Evolutionary conservation across 352 stramenopile genomes (phyloP).

Genomic region (Phytophthora sojae): DNA sequence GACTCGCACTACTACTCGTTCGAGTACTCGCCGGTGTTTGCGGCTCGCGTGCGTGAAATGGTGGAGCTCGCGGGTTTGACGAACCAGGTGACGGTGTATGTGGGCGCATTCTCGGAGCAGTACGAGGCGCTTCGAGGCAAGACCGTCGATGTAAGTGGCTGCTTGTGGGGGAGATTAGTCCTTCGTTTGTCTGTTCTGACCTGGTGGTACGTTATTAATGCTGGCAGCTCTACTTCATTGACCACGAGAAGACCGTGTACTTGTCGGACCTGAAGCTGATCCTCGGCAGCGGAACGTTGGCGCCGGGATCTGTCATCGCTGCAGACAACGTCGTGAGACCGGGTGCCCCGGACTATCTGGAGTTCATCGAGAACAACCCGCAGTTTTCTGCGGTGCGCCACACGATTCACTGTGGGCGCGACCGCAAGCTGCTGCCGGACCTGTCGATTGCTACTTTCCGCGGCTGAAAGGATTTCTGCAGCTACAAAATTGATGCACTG

Average conservation of each 20-base stretch:
- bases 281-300: constrained; percentile 43
- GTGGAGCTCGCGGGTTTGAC: constrained; percentile 54
- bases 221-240: constrained; percentile 53
- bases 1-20: constrained; percentile 61
- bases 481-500: neutral
- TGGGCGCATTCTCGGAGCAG: constrained; percentile 50
- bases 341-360: constrained; percentile 53
- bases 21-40: constrained; percentile 55
- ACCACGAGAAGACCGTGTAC: constrained; percentile 61
- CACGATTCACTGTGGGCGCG: constrained; percentile 19
- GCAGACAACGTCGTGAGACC: constrained; percentile 60
- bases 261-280: constrained; percentile 58
- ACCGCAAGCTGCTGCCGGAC: constrained; percentile 25
- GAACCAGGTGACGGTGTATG: constrained; percentile 56
- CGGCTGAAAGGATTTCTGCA: neutral
- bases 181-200: neutral
- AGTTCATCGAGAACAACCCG: constrained; percentile 47
- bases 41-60: constrained; percentile 51
- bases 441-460: constrained; percentile 41
- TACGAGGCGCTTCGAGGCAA: constrained; percentile 45
- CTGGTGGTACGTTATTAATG: neutral
- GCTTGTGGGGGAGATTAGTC: neutral
- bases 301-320: constrained; percentile 43
- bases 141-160: constrained; percentile 47
- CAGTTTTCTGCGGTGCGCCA: constrained; percentile 45